phyloP scores from a whole-genome alignment of 176 grass and related monocot genomes.

The sorghum (Sorghum bicolor) region DNA sequence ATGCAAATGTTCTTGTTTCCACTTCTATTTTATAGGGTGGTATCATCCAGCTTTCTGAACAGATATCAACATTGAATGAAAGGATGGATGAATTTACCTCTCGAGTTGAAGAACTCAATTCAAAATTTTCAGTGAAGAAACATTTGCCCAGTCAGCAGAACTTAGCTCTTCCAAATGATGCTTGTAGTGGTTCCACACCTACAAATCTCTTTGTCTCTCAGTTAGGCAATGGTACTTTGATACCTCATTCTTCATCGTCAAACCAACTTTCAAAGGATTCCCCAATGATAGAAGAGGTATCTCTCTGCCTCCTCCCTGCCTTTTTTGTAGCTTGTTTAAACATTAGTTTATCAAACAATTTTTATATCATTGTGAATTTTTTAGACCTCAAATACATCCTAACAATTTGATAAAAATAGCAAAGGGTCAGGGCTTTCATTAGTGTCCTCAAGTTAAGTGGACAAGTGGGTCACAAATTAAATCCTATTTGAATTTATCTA shows the following conservation, averaged over 20 bases:
- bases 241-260: conserved; percentile 72
- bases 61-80: conserved; percentile 87
- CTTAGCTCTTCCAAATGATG: conserved; percentile 62
- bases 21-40: conserved; percentile 45
- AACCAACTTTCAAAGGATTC: conserved; percentile 82
- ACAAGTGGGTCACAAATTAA: neutral
- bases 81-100: conserved; percentile 95
- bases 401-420: neutral
- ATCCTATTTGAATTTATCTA: neutral
- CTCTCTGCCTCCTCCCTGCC: neutral
- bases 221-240: conserved; percentile 80
- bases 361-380: neutral
- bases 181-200: conserved; percentile 76
- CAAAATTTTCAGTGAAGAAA: conserved; percentile 58
- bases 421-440: neutral
- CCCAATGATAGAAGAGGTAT: conserved; percentile 80
- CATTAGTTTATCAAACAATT: neutral
- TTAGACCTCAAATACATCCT: neutral
- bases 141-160: conserved; percentile 82
- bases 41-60: conserved; percentile 78
- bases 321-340: neutral
- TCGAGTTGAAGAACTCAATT: conserved; percentile 77
- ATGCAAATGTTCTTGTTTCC: neutral
- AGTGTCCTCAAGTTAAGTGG: neutral
- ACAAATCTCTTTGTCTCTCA: conserved; percentile 87